phyloP scores from a whole-genome alignment of 1,284 basidiomycete species.

The Blastosporella zonata region DNA sequence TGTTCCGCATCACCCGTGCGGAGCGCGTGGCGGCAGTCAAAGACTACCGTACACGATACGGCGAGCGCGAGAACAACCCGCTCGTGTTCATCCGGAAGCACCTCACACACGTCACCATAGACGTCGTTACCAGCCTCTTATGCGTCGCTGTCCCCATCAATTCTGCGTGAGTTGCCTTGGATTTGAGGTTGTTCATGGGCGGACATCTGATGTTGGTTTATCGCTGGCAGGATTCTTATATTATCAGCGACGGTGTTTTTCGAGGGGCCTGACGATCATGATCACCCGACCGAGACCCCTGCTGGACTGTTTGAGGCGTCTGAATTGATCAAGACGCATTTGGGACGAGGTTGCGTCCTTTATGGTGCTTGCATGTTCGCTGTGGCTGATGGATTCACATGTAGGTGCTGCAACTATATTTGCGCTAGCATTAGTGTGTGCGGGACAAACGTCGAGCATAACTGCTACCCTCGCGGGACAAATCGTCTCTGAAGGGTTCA shows the following conservation, averaged over 20 bases:
- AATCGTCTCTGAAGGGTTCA: slow-evolving; percentile 82
- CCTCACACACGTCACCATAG: slow-evolving; percentile 59
- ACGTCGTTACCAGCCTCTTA: slow-evolving; percentile 52
- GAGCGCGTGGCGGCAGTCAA: slow-evolving; percentile 27
- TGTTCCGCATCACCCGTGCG: slow-evolving; percentile 35
- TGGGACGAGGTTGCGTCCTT: slow-evolving; percentile 51
- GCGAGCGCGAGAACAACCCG: slow-evolving; percentile 48
- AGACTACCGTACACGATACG: slow-evolving; percentile 31
- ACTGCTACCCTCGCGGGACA: slow-evolving; percentile 83
- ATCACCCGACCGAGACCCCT: slow-evolving; percentile 27
- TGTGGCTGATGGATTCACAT: too few relatives aligned
- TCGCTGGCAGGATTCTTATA: slow-evolving; percentile 45
- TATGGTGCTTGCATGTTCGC: too few relatives aligned
- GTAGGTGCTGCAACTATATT: slow-evolving; percentile 72
- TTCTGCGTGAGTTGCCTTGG: slow-evolving; percentile 41
- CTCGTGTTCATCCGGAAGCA: slow-evolving; percentile 61
- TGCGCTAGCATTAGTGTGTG: slow-evolving; percentile 65
- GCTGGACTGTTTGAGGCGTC: slow-evolving; percentile 71
- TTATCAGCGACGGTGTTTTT: slow-evolving; percentile 60
- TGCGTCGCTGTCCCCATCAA: slow-evolving; percentile 76
- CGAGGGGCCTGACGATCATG: slow-evolving; percentile 33
- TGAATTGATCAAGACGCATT: slow-evolving; percentile 51
- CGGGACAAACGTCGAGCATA: slow-evolving; percentile 80
- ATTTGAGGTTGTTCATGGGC: too few relatives aligned
- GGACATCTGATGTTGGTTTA: too few relatives aligned